Conservation (phyloP, 169 alveolate genomes). For the Ichthyophthirius multifiliis region DNA sequence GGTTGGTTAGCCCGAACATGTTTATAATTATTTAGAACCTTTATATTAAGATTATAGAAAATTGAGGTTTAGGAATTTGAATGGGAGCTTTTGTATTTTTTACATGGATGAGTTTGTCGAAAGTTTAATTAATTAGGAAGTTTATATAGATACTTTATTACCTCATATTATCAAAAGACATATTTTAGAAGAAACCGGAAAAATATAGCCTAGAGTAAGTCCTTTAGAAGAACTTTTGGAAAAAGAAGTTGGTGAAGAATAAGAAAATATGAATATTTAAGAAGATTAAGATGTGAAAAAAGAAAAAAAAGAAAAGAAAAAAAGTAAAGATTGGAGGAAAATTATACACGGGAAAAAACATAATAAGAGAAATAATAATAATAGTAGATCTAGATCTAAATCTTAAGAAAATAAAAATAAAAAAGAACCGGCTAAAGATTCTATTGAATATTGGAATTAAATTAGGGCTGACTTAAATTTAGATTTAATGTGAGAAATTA, state of each 20-base stretch:
- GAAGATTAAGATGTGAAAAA: neutral
- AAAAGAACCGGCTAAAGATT: slow-evolving; percentile 35
- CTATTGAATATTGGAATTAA: slow-evolving; percentile 40
- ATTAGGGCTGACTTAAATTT: slow-evolving; percentile 31
- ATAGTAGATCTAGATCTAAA: slow-evolving; percentile 15
- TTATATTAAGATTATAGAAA: slow-evolving; percentile 95
- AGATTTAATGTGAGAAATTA: neutral
- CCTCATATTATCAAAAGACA: slow-evolving; percentile 92
- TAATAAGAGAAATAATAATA: slow-evolving; percentile 8
- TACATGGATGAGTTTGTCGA: slow-evolving; percentile 98
- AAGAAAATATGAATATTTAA: neutral
- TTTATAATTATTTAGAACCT: slow-evolving; percentile 90
- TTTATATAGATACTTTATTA: slow-evolving; percentile 90
- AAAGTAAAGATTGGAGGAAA: neutral
- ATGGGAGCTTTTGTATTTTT: slow-evolving; percentile 84
- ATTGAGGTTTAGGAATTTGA: slow-evolving; percentile 87
- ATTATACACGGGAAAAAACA: neutral
- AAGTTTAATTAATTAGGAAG: slow-evolving; percentile 86
- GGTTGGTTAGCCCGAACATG: slow-evolving; percentile 68
- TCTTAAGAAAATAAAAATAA: slow-evolving; percentile 26
- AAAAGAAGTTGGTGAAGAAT: neutral
- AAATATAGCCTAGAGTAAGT: slow-evolving; percentile 66
- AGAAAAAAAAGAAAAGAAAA: neutral
- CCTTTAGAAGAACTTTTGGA: slow-evolving; percentile 44
- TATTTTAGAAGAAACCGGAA: slow-evolving; percentile 84